A percentile compares a stretch with the other conserved stretches of the same genome.
phyloP scores from a whole-genome alignment of 2,329 filamentous ascomycete genomes.

The Calonectria fujianensis region DNA sequence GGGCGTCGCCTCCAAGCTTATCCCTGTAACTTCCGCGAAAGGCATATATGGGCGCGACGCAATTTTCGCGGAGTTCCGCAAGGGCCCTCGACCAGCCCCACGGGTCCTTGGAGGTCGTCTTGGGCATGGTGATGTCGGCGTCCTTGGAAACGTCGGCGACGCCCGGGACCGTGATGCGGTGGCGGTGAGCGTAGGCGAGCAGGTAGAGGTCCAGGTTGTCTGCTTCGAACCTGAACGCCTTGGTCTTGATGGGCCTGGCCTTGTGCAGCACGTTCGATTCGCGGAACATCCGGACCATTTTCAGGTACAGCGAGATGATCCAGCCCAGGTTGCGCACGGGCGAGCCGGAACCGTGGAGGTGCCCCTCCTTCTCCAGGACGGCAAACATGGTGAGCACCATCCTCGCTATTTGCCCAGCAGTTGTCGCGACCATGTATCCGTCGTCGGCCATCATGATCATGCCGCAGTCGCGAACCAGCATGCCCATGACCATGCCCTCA shows the following conservation, averaged over 20 bases:
- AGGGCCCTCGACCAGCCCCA: conserved; percentile 4
- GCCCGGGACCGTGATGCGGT: background rate
- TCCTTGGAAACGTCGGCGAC: background rate
- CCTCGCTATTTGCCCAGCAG: background rate
- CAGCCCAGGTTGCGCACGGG: conserved; percentile 1
- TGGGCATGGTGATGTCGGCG: conserved; percentile 5
- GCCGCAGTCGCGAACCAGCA: background rate
- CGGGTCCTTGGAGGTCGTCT: background rate
- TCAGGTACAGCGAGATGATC: conserved; percentile 7
- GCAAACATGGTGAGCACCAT: conserved; percentile 20
- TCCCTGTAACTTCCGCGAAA: background rate
- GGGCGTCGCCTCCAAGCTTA: background rate
- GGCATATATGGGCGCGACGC: conserved; percentile 1
- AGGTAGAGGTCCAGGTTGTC: conserved; percentile 18
- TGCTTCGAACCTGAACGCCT: background rate
- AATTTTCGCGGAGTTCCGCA: background rate
- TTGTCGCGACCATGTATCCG: background rate
- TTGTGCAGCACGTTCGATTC: background rate
- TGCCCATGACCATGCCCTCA: conserved; percentile 8
- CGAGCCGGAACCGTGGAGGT: background rate
- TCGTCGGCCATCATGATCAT: conserved; percentile 7
- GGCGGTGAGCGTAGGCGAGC: conserved; percentile 3
- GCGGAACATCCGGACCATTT: background rate
- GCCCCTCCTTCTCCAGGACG: background rate
- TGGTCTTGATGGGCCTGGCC: background rate